Conservation (phyloP, 2,329 filamentous ascomycete species). For the Cladophialophora exuberans region DNA sequence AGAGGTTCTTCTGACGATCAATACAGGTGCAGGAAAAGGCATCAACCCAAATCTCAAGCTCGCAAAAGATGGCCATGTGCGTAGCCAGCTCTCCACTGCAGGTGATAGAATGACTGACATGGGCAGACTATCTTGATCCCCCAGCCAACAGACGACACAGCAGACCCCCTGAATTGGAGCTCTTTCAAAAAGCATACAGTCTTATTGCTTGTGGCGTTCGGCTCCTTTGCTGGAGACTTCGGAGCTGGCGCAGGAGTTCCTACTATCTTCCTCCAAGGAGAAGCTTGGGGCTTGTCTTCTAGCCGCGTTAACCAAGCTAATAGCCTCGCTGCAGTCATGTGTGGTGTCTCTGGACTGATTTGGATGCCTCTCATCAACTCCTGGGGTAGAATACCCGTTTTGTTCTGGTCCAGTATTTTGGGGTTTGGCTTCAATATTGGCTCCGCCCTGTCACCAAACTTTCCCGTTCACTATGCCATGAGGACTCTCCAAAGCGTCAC, state of each 20-base stretch:
- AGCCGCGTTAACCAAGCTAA: conserved; percentile 43
- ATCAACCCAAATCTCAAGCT: conserved; percentile 9
- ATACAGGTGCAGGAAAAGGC: neutral
- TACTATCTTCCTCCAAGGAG: conserved; percentile 42
- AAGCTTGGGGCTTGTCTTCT: conserved; percentile 41
- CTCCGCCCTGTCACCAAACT: conserved; percentile 40
- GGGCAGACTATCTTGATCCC: conserved; percentile 39
- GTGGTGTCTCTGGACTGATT: conserved; percentile 43
- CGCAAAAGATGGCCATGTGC: conserved; percentile 12
- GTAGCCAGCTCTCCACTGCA: neutral
- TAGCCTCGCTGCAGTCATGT: conserved; percentile 26
- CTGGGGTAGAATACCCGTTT: conserved; percentile 47
- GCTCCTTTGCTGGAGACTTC: conserved; percentile 46
- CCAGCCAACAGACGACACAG: conserved; percentile 35
- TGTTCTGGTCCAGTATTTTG: conserved; percentile 42
- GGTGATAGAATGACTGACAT: neutral
- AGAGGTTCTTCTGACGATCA: neutral
- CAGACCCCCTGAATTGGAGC: conserved; percentile 32
- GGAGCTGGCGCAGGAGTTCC: conserved; percentile 41
- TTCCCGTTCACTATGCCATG: conserved; percentile 43
- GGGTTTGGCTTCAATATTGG: conserved; percentile 42
- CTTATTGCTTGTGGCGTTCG: conserved; percentile 42
- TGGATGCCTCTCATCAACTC: conserved; percentile 44
- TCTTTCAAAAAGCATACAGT: conserved; percentile 38
- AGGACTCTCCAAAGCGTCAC: conserved; percentile 50